Conservation (phyloP, 371 early-diverging fungal species). For the Dinochytrium kinnereticum region DNA sequence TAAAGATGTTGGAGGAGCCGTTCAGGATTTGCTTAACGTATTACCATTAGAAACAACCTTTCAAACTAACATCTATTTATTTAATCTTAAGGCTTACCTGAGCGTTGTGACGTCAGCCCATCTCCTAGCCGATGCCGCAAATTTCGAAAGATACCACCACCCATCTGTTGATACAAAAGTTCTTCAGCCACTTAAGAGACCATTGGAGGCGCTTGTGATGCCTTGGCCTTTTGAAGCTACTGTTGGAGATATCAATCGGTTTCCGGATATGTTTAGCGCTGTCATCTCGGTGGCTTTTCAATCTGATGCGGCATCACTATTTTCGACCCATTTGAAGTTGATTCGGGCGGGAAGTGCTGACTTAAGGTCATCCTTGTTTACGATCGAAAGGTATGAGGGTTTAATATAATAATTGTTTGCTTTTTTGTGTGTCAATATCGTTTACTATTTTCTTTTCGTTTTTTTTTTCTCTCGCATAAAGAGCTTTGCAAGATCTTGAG, state of each 20-base stretch:
- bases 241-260: slow-evolving; percentile 34
- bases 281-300: slow-evolving; percentile 35
- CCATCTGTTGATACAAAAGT: slow-evolving; percentile 42
- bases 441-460: slow-evolving; percentile 5
- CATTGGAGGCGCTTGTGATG: slow-evolving; percentile 44
- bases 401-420: too few species aligned
- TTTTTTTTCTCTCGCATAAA: not conserved
- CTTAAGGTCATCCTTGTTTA: not conserved
- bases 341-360: not conserved
- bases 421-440: too few species aligned
- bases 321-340: not conserved
- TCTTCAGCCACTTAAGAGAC: slow-evolving; percentile 43
- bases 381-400: not conserved
- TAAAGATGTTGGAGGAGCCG: slow-evolving; percentile 37
- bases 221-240: slow-evolving; percentile 33
- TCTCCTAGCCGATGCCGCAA: slow-evolving; percentile 48
- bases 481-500: not conserved
- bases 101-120: slow-evolving; percentile 41
- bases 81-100: slow-evolving; percentile 32
- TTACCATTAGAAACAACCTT: not conserved
- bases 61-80: not conserved
- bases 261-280: slow-evolving; percentile 41
- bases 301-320: slow-evolving; percentile 17
- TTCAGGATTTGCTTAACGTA: slow-evolving; percentile 39
- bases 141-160: slow-evolving; percentile 49